phyloP scores from a whole-genome alignment of 306 rosid species.

The Geum urbanum region DNA sequence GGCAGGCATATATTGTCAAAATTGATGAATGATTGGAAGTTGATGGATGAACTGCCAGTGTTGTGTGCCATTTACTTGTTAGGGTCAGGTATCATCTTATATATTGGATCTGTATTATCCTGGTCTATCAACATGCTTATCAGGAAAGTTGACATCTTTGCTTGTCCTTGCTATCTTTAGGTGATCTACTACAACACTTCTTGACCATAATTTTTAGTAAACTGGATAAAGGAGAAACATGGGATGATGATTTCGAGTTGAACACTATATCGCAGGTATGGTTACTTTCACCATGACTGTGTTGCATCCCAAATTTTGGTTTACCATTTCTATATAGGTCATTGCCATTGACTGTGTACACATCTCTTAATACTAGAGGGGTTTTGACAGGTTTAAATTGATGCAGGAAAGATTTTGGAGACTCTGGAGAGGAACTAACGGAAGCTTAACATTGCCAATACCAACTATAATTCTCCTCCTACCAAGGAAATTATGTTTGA shows the following conservation, averaged over 20 bases:
- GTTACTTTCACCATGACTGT: neutral
- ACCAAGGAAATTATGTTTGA: constrained; percentile 10
- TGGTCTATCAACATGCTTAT: constrained; percentile 13
- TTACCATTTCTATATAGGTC: neutral
- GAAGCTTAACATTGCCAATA: constrained; percentile 87
- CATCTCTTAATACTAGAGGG: constrained; percentile 26
- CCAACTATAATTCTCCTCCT: constrained; percentile 68
- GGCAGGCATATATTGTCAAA: constrained; percentile 75
- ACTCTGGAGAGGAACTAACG: constrained; percentile 94
- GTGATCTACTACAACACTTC: constrained; percentile 96
- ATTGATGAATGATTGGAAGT: constrained; percentile 92
- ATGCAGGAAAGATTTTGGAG: constrained; percentile 87
- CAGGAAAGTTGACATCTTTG: constrained; percentile 27
- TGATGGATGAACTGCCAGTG: constrained; percentile 95
- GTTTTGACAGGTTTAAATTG: constrained; percentile 39
- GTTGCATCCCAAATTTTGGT: neutral
- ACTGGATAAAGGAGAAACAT: constrained; percentile 87
- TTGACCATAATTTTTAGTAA: constrained; percentile 76
- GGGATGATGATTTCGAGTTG: constrained; percentile 96
- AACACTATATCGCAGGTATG: constrained; percentile 84
- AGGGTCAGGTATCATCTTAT: constrained; percentile 75
- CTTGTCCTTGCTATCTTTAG: constrained; percentile 37
- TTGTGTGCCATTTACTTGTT: constrained; percentile 89
- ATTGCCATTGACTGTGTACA: constrained; percentile 2
- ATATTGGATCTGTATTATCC: constrained; percentile 1